These are phyloP conservation scores for Hygrophoropsis aurantiaca DNA, from an alignment of 768 basidiomycete species.

Conservation along the genomic window DNA sequence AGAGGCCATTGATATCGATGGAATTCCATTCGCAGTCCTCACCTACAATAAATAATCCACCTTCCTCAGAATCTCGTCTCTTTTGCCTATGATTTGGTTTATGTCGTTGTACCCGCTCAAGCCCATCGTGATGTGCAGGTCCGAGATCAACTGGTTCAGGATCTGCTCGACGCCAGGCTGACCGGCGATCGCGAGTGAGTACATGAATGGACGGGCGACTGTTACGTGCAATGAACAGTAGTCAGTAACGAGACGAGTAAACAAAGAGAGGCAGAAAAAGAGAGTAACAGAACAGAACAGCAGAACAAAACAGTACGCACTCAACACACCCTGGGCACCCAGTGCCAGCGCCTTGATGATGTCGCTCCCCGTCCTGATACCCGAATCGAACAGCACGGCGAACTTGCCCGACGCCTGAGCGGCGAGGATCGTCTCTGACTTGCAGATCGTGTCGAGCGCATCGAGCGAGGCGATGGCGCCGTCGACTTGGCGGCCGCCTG, in stretches of 20 bases:
- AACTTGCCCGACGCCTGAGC: conserved; percentile 64
- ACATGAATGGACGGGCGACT: conserved; percentile 79
- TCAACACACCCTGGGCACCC: conserved; percentile 78
- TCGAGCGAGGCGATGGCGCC: conserved; percentile 76
- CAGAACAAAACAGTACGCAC: conserved; percentile 39
- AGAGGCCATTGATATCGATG: too few species aligned
- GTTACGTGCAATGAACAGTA: neutral
- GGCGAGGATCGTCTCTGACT: conserved; percentile 53
- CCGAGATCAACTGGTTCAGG: conserved; percentile 66
- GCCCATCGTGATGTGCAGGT: conserved; percentile 65
- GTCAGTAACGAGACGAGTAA: neutral
- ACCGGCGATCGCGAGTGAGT: conserved; percentile 68
- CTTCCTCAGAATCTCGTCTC: conserved; percentile 47
- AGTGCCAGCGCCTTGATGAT: conserved; percentile 83
- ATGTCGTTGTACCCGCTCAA: conserved; percentile 58
- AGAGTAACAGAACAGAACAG: neutral
- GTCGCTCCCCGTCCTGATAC: conserved; percentile 81
- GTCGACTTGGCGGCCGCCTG: too few species aligned
- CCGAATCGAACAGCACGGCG: conserved; percentile 68
- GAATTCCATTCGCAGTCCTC: too few species aligned
- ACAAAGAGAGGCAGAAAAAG: conserved; percentile 1
- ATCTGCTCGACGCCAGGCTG: conserved; percentile 77
- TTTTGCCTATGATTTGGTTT: conserved; percentile 64
- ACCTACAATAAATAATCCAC: conserved; percentile 27
- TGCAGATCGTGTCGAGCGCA: conserved; percentile 68